Percentiles rank a stretch among this genome's conserved stretches.
phyloP scores from a whole-genome alignment of 192 early-diverging fungal genomes.

The Rhizophagus sp. region DNA sequence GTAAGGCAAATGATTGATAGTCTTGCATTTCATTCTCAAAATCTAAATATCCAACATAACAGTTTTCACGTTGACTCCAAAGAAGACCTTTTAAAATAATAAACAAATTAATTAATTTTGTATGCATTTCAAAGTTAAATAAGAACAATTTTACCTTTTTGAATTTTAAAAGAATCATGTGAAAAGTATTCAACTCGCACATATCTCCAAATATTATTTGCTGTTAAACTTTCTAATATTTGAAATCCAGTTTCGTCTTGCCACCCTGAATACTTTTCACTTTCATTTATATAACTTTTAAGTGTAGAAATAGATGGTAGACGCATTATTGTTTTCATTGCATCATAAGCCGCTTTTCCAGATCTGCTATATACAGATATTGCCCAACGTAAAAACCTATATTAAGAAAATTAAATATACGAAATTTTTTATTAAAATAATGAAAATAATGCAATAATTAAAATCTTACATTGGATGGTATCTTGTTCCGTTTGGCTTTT shows the following conservation, averaged over 20 bases:
- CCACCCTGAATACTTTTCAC: background rate
- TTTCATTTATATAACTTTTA: background rate
- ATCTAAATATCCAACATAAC: slow-evolving; percentile 14
- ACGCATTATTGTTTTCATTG: slow-evolving; percentile 6
- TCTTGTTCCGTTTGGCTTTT: background rate
- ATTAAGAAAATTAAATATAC: slow-evolving; percentile 1
- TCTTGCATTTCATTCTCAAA: too few species aligned
- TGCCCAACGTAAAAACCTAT: slow-evolving; percentile 1
- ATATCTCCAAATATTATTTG: slow-evolving; percentile 4
- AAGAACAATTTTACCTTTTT: background rate
- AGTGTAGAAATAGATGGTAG: background rate
- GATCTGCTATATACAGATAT: background rate
- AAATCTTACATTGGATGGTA: slow-evolving; percentile 12
- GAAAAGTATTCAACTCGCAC: background rate
- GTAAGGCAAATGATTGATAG: too few species aligned
- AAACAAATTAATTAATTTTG: too few species aligned
- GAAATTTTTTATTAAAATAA: background rate
- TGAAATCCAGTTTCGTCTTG: background rate
- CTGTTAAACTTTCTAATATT: background rate
- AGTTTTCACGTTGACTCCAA: background rate
- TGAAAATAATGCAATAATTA: background rate
- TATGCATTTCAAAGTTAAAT: too few species aligned
- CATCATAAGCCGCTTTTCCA: background rate
- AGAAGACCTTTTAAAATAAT: too few species aligned
- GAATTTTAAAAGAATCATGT: slow-evolving; percentile 15